Base-by-base conservation (phyloP, 1,139 yeast genomes). In the Nakaseomyces sp. region DNA sequence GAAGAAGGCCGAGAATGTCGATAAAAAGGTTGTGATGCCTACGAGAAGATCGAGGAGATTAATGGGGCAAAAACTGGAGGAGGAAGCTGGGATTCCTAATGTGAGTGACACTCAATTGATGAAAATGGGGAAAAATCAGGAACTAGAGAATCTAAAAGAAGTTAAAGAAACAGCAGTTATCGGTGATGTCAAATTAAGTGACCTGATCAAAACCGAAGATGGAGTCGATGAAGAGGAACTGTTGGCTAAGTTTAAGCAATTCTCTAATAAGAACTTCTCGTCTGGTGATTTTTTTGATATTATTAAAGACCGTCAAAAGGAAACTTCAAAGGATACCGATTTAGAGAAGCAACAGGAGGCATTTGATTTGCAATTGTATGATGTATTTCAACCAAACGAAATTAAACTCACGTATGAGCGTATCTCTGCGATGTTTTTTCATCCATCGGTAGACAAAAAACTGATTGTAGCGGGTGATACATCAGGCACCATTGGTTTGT, bases 391-490 rank as follows among this genome's bases (percentile, higher is more conserved):
- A 46, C 88, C 94, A 0, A 73, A 79, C 51, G 86, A 83, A 46
- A 73, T 87, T 48, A 82, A 81, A 55, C 64, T 89, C 10, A 77
- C 88, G 0, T 76, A 76, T 31, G 82, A 81, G 45, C 70, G 98
- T 48, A 79, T 89, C 58, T 78, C 89, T 0, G 69, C 86, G 2
- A 72, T 87, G 44, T 70, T 72, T 37, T 81, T 86, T 60, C 96
- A 89, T 61, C 96, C 96, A 0, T 65, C 84, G 0, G 63, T 62
- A 1, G 72, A 71, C 0, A 78, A 79, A 51, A 71, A 84, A 50
- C 60, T 91, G 3, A 71, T 87, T 2, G 61, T 85, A 36, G 96
- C 89, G 0, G 97, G 96, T 40, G 97, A 91, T 63, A 85, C 88
- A 17, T 67, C 70, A 15, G 97, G 97, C 5, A 75, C 79, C 50